Evolutionary conservation across 768 basidiomycete species (phyloP), one percentile per base, ranked within the genome.

Genomic region (Hygrocybe coccinea): DNA sequence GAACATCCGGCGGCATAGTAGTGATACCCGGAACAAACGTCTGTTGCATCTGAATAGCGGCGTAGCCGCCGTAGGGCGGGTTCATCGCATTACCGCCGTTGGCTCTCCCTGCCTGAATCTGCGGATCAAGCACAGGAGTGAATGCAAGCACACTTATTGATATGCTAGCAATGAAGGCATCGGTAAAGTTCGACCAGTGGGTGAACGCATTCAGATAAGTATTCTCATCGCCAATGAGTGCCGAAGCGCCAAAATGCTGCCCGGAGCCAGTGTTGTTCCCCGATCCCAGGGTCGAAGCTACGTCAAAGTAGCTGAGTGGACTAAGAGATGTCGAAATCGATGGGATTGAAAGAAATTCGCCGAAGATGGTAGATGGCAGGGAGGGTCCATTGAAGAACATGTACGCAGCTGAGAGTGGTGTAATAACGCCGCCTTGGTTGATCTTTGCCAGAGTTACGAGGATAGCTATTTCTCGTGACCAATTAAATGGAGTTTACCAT

Each of bases 41-140:
- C 3, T 69, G 64, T 41, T 70, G 64, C 22, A 75, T 64, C 43
- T 71, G 69, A 0, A 75, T 64, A 12, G 69, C 67, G 35, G 66
- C 66, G 54, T 71, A 76, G 43, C 68, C 67, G 15, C 66, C 70
- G 50, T 64, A 41, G 1, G 75, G 72, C 3, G 74, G 65, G 51
- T 71, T 64, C 52, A 78, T 73, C 1, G 68, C 68, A 51, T 74
- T 76, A 5, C 74, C 70, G 11, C 74, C 75, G 29, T 61, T 69
- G 5, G 59, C 64, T 22, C 63, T 59, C 6, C 74, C 72, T 11
- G 65, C 69, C 15, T 63, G 54, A 44, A 75, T 71, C 49, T 75
- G 72, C 2, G 68, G 65, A 17, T 69, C 52, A 2, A 64, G 65
- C 12, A 77, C 67, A 0, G 75, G 73, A 1, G 75, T 76, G 56